Base-by-base conservation (phyloP, 2,329 filamentous ascomycete genomes). In the Colletotrichum somersetense region DNA sequence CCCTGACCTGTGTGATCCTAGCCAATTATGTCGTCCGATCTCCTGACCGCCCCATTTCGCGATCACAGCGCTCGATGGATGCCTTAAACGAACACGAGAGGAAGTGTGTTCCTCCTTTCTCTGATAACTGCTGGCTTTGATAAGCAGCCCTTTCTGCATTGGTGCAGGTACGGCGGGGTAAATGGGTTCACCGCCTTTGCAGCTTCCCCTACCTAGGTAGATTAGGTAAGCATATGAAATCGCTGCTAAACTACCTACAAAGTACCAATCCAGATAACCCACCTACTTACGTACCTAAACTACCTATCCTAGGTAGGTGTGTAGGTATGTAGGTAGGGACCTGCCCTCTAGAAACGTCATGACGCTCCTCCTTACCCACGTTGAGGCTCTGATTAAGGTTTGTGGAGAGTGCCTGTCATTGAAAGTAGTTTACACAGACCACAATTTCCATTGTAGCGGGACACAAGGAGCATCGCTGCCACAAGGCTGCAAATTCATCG, bases 381-480 rank as follows among this genome's bases (percentile, higher is more conserved):
- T 58, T 69, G 58, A 72, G 66, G 69, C 66, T 64, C 66, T 23
- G 57, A 48, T 68, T 72, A 69, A 69, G 53, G 65, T 64, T 69
- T 69, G 69, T 69, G 69, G 66, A 69, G 66, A 69, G 66, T 55
- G 55, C 46, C 50, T 58, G 68, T 59, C 52, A 58, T 26, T 63
- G 65, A 46, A 42, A 42, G n/a, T 12, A 38, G 35, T 38, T 38
- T 38, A 62, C 56, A 62, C 67, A 71, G 67, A 67, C 67, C 46
- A 66, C 50, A 38, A 42, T 40, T 55, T 33, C 44, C 30, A 30
- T 12, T 26, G 23, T 8, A 33, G 33, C 59, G 66, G 61, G 26
- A 58, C 66, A 66, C 18, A n/a, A 50, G 26, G 33, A 30, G 50
- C 23, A 38, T 56, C 20, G 33, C 53, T n/a, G 53, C 33, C 26